Percentiles rank a stretch among this genome's conserved stretches.
Evolutionary conservation across 2,329 filamentous ascomycete genomes (phyloP).

Genomic region (Trichoderma cornu-damae): DNA sequence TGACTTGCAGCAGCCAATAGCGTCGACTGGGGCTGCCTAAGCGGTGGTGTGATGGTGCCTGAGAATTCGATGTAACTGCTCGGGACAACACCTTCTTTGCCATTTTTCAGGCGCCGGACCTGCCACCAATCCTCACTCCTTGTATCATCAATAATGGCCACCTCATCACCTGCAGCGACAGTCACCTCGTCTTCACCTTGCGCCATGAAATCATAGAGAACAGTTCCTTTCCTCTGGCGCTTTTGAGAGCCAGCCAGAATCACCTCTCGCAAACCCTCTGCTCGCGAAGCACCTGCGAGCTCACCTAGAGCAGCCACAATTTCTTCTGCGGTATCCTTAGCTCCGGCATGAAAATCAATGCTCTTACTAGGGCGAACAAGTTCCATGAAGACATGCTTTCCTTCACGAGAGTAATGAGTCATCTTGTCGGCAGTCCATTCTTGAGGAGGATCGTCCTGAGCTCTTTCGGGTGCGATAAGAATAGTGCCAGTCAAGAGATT

Average conservation of each 20-base stretch:
- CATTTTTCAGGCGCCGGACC: slow-evolving; percentile 82
- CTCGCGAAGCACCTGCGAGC: slow-evolving; percentile 76
- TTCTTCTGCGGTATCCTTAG: slow-evolving; percentile 93
- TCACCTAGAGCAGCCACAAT: slow-evolving; percentile 86
- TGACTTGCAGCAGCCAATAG: slow-evolving; percentile 41
- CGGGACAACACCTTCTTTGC: slow-evolving; percentile 91
- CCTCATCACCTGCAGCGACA: slow-evolving; percentile 83
- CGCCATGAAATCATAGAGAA: slow-evolving; percentile 94
- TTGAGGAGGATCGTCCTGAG: slow-evolving; percentile 74
- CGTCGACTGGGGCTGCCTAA: slow-evolving; percentile 34
- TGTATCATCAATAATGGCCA: slow-evolving; percentile 79
- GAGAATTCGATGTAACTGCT: slow-evolving; percentile 93
- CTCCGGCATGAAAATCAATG: slow-evolving; percentile 92
- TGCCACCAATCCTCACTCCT: slow-evolving; percentile 99
- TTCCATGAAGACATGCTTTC: slow-evolving; percentile 96
- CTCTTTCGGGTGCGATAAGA: slow-evolving; percentile 82
- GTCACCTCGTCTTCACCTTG: slow-evolving; percentile 96
- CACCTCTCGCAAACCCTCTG: slow-evolving; percentile 80
- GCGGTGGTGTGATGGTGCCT: slow-evolving; percentile 51
- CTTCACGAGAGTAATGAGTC: slow-evolving; percentile 96
- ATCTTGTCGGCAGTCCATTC: slow-evolving; percentile 94
- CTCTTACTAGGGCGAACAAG: slow-evolving; percentile 88
- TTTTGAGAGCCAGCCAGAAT: slow-evolving; percentile 70
- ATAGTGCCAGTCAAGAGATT: slow-evolving; percentile 85
- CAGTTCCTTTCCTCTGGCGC: slow-evolving; percentile 71